phyloP scores from a whole-genome alignment of 2,329 filamentous ascomycete species.

The Epichloe scottii region DNA sequence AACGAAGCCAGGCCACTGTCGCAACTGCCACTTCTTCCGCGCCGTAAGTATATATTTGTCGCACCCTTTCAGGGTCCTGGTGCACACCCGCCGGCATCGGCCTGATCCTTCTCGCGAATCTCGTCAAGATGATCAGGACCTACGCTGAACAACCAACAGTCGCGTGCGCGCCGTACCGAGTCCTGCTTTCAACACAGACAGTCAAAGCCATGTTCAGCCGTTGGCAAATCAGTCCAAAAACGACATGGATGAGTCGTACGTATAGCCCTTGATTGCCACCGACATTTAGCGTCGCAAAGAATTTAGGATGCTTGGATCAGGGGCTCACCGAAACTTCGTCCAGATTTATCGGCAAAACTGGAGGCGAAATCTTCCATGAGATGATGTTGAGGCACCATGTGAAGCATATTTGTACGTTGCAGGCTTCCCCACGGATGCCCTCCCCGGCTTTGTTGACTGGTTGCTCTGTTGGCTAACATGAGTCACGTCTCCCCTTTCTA shows the following conservation, averaged over 20 bases:
- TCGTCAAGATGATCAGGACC: not conserved
- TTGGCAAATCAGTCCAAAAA: constrained; percentile 46
- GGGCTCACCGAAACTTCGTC: constrained; percentile 1
- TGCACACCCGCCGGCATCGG: constrained; percentile 7
- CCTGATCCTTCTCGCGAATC: not conserved
- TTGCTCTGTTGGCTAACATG: constrained; percentile 11
- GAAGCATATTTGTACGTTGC: constrained; percentile 78
- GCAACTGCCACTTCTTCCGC: constrained; percentile 31
- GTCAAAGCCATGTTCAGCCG: constrained; percentile 53
- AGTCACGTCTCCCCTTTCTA: constrained; percentile 18
- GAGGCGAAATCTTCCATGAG: constrained; percentile 95
- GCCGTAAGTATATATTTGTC: constrained; percentile 33
- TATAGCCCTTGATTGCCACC: constrained; percentile 25
- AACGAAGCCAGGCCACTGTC: constrained; percentile 37
- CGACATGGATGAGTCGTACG: constrained; percentile 73
- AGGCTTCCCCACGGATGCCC: not conserved
- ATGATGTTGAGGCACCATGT: constrained; percentile 94
- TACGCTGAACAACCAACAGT: constrained; percentile 7
- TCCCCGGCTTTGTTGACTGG: too few species aligned
- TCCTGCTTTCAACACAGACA: constrained; percentile 43
- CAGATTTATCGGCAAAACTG: constrained; percentile 86
- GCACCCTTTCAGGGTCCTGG: constrained; percentile 1
- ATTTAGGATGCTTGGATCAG: not conserved
- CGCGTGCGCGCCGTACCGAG: constrained; percentile 47
- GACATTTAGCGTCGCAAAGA: too few species aligned